Base-by-base conservation (phyloP, 768 basidiomycete species). In the Tephrocybe sp. region DNA sequence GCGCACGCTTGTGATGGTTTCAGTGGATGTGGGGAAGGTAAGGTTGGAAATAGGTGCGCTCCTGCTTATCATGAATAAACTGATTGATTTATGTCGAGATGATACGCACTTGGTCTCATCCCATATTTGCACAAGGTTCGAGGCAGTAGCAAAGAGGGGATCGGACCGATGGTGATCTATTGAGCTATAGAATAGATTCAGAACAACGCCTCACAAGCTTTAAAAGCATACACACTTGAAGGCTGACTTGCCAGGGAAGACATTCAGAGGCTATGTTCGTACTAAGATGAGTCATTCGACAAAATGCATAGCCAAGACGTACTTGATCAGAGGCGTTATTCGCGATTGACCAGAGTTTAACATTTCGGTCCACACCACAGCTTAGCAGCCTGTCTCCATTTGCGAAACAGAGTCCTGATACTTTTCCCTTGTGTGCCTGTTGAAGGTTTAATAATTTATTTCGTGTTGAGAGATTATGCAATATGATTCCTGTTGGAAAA, bases 71-170 rank as follows among this genome's bases (percentile, higher is more conserved):
- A 53, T 44, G 40, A 34, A 25, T 37, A 19, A 47, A 38, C 44
- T 48, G 34, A n/a, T 37, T 30, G 24, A 34, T 22, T 8, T 31
- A 25, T 38, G 25, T 38, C 30, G 24, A 34, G 13, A 34, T 24
- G 36, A 1, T 21, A 60, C 83, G n/a, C 47, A 92, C 90, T 92
- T 92, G 30, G 87, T 95, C 68, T 98, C 93, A 59, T 99, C 97
- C 97, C 97, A 99, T 57, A 99, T 79, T 65, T 98, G 96, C 6
- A 99, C 94, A 40, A 82, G 79, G 58, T 87, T 92, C 0, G 93
- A 96, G 2, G 93, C 94, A 0, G 96, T 95, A 0, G 94, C 96
- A 59, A 99, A 99, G 4, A 93, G 67, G n/a, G 87, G 75, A 50
- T 95, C 89, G 28, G 82, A 82, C 38, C 87, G 80, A 64, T 98